Evolutionary conservation across 805 yeast genomes (phyloP).

Genomic region (Candida fluviatilis): DNA sequence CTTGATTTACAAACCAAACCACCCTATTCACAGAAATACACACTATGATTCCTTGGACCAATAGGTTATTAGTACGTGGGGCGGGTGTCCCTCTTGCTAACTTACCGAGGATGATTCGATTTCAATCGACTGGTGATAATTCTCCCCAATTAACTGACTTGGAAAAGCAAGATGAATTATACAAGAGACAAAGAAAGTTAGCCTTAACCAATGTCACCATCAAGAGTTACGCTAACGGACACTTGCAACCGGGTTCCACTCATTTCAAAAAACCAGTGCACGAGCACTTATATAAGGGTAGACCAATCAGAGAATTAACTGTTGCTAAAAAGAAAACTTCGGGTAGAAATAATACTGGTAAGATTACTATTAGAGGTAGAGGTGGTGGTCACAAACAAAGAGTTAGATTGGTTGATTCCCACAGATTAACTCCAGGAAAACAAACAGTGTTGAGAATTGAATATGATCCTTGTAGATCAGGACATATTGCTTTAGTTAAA

Average conservation of each 20-base stretch:
- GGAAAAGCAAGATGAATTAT: slow-evolving; percentile 73
- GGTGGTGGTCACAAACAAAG: slow-evolving; percentile 97
- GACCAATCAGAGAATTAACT: slow-evolving; percentile 75
- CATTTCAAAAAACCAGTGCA: slow-evolving; percentile 88
- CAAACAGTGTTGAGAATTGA: slow-evolving; percentile 85
- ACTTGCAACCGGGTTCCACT: slow-evolving; percentile 76
- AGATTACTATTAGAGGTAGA: slow-evolving; percentile 86
- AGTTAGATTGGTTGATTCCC: slow-evolving; percentile 75
- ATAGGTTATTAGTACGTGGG: slow-evolving; percentile 8
- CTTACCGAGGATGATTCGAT: slow-evolving; percentile 8
- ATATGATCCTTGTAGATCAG: slow-evolving; percentile 91
- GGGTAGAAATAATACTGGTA: slow-evolving; percentile 88
- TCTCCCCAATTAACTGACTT: slow-evolving; percentile 49
- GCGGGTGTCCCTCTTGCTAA: slow-evolving; percentile 1
- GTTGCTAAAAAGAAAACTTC: slow-evolving; percentile 64
- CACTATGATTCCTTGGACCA: slow-evolving; percentile 11
- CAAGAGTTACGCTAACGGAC: slow-evolving; percentile 69
- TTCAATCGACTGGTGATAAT: slow-evolving; percentile 9
- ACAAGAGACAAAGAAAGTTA: slow-evolving; percentile 68
- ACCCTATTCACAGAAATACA: neutral
- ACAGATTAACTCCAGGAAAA: slow-evolving; percentile 61
- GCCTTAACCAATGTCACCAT: slow-evolving; percentile 66
- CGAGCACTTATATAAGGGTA: slow-evolving; percentile 81
- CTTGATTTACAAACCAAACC: neutral
- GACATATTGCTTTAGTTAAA: slow-evolving; percentile 84